phyloP scores from a whole-genome alignment of 208 protist genomes.

The Trypanosoma grayi region DNA sequence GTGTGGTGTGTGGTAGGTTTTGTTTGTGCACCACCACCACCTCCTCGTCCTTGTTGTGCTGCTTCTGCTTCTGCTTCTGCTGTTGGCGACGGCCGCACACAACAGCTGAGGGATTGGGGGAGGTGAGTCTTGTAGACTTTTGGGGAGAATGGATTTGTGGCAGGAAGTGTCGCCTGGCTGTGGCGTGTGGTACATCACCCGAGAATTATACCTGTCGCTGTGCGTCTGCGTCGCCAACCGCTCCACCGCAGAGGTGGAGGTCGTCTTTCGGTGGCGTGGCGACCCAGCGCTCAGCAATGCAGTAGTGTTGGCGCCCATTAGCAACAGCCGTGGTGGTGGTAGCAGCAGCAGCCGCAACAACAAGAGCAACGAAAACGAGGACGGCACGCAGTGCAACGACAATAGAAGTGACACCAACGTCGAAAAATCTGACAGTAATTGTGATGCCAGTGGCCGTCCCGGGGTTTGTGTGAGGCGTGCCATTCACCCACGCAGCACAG shows the following conservation, averaged over 20 bases:
- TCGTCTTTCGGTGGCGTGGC: slow-evolving; percentile 1
- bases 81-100: too few relatives aligned
- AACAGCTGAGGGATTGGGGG: too few relatives aligned
- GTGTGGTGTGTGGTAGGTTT: too few relatives aligned
- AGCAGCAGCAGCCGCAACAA: background rate
- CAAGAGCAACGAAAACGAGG: too few relatives aligned
- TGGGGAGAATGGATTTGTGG: slow-evolving; percentile 17
- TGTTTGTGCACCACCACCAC: too few relatives aligned
- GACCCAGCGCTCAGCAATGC: slow-evolving; percentile 5
- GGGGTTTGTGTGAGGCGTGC: background rate
- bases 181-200: slow-evolving; percentile 12
- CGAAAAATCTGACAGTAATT: background rate
- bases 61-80: too few relatives aligned
- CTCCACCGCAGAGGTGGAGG: background rate
- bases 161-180: slow-evolving; percentile 8
- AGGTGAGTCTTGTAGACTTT: background rate
- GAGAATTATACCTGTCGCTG: slow-evolving; percentile 13
- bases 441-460: too few relatives aligned
- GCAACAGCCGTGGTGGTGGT: background rate
- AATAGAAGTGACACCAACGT: too few relatives aligned
- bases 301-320: background rate
- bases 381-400: too few relatives aligned
- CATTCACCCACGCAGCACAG: slow-evolving; percentile 7
- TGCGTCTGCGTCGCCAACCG: slow-evolving; percentile 24
- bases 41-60: too few relatives aligned